Percentiles rank a stretch among this genome's conserved stretches.
These are phyloP conservation scores for Thermomucor indicae-seudaticae DNA, from an alignment of 371 early-diverging fungal species.

Conservation along the genomic window DNA sequence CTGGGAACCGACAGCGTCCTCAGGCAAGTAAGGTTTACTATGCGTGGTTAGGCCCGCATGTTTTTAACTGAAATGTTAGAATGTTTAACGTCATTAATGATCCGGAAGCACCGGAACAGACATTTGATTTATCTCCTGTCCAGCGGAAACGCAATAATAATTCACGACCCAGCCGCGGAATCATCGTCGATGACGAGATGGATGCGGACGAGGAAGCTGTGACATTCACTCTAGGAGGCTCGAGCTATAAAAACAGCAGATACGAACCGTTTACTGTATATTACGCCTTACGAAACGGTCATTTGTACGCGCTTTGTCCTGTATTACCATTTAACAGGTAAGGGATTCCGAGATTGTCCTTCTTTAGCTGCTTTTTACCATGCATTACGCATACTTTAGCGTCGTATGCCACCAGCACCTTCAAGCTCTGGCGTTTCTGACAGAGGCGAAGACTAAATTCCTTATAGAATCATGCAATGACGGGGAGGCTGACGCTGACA, in stretches of 20 bases:
- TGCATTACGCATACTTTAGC: constrained; percentile 7
- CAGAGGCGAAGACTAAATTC: constrained; percentile 22
- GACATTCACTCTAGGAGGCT: constrained; percentile 32
- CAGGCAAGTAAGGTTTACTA: constrained; percentile 14
- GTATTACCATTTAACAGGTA: constrained; percentile 40
- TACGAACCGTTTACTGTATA: constrained; percentile 45
- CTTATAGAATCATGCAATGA: constrained; percentile 3
- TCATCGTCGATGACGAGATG: constrained; percentile 21
- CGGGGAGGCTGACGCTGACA: background rate
- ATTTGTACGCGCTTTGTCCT: constrained; percentile 40
- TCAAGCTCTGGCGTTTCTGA: constrained; percentile 26
- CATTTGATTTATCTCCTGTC: constrained; percentile 35
- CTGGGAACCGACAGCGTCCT: constrained; percentile 28
- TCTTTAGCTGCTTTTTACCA: background rate
- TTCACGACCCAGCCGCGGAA: constrained; percentile 7
- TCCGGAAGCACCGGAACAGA: constrained; percentile 36
- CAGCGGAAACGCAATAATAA: constrained; percentile 3
- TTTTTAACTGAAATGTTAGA: constrained; percentile 15
- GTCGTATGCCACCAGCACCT: constrained; percentile 29
- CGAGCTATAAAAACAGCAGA: constrained; percentile 23
- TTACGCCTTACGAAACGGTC: constrained; percentile 36
- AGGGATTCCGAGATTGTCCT: background rate
- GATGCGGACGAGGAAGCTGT: constrained; percentile 43
- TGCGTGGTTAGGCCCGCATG: background rate
- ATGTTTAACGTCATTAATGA: constrained; percentile 38